phyloP scores from a whole-genome alignment of 2,329 filamentous ascomycete species.

The Orbilia brochopaga region DNA sequence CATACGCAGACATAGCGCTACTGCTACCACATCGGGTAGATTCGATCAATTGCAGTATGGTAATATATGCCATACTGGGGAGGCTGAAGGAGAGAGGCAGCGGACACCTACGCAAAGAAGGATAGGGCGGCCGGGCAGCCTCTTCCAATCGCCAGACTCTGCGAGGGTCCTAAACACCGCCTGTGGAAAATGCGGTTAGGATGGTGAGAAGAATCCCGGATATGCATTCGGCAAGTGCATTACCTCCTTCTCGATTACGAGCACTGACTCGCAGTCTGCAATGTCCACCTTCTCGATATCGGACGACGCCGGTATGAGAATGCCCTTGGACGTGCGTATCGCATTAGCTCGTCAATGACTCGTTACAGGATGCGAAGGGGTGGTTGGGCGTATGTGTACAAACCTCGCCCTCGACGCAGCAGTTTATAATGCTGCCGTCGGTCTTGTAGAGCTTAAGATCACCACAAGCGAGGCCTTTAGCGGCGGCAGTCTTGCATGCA shows the following conservation, averaged over 20 bases:
- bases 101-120: constrained; percentile 50
- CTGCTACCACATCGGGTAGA: not conserved
- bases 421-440: constrained; percentile 60
- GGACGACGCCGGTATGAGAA: constrained; percentile 66
- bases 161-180: constrained; percentile 46
- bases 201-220: constrained; percentile 22
- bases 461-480: constrained; percentile 74
- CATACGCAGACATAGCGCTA: not conserved
- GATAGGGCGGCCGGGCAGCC: constrained; percentile 15
- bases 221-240: constrained; percentile 30
- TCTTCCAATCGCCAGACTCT: constrained; percentile 48
- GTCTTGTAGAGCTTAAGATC: constrained; percentile 61
- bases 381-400: not conserved
- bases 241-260: constrained; percentile 82
- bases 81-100: constrained; percentile 8
- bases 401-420: constrained; percentile 55
- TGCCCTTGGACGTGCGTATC: constrained; percentile 61
- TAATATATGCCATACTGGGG: too few relatives aligned
- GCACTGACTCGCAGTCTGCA: constrained; percentile 66
- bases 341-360: not conserved
- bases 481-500: constrained; percentile 68
- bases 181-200: constrained; percentile 17
- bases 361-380: constrained; percentile 54
- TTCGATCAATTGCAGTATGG: not conserved
- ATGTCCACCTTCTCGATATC: constrained; percentile 64